phyloP scores from a whole-genome alignment of 1,284 basidiomycete genomes.

The Grifola frondosa region DNA sequence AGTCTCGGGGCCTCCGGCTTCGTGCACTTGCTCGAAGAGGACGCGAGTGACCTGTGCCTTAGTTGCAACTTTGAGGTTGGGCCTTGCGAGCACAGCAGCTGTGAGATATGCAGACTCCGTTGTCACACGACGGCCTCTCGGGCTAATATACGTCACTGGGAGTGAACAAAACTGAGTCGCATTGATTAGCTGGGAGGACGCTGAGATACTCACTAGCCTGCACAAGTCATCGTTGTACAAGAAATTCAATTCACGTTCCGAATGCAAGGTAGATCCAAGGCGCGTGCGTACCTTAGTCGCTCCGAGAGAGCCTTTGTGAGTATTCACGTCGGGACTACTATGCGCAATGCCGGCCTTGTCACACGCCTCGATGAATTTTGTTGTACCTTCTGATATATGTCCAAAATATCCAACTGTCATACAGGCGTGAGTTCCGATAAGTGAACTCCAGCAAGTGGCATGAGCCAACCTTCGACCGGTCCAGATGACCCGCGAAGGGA shows the following conservation, averaged over 20 bases:
- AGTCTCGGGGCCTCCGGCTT: conserved; percentile 28
- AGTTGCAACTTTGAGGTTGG: conserved; percentile 60
- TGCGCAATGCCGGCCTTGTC: conserved; percentile 46
- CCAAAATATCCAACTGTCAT: conserved; percentile 32
- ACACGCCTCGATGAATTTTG: conserved; percentile 50
- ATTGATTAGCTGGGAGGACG: neutral
- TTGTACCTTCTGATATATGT: conserved; percentile 35
- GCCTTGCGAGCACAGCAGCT: conserved; percentile 53
- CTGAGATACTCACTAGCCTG: conserved; percentile 14
- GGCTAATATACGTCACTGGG: conserved; percentile 63
- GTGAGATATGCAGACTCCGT: conserved; percentile 68
- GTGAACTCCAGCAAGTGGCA: neutral
- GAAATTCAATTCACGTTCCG: neutral
- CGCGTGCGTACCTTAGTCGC: conserved; percentile 47
- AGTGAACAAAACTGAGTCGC: neutral
- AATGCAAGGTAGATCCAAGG: no score
- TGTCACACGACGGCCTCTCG: conserved; percentile 51
- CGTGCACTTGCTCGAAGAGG: conserved; percentile 50
- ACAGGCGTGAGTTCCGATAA: neutral
- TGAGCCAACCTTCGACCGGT: conserved; percentile 41
- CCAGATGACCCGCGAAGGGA: conserved; percentile 47
- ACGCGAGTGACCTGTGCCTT: conserved; percentile 54
- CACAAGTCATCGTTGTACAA: no score
- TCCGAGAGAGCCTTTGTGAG: conserved; percentile 47
- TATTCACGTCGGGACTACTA: conserved; percentile 53